Conservation (phyloP, 1,284 basidiomycete genomes). For the Apiotrichum siamense region DNA sequence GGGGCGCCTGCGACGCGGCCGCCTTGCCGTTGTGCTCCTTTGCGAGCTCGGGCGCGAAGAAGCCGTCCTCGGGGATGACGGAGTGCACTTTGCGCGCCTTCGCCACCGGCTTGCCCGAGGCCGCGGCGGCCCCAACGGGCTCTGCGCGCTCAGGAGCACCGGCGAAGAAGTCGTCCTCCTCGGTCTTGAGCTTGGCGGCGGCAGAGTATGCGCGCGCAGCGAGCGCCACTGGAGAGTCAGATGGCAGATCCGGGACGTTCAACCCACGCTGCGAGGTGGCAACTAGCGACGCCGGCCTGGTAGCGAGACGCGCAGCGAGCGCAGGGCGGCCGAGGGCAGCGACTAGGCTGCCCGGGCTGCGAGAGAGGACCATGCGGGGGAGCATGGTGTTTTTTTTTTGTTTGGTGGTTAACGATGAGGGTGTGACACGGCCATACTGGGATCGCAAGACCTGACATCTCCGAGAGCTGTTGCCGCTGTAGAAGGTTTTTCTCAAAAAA, state of each 20-base stretch:
- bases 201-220: slow-evolving; percentile 12
- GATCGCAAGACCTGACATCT: no score
- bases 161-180: slow-evolving; percentile 10
- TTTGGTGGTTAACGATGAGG: neutral
- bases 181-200: slow-evolving; percentile 15
- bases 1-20: neutral
- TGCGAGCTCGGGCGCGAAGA: slow-evolving; percentile 14
- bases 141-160: neutral
- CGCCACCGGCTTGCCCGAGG: no score
- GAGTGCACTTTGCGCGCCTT: neutral
- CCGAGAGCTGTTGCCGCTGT: no score
- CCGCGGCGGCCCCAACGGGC: neutral
- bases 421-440: no score
- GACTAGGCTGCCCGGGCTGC: neutral
- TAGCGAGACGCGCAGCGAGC: neutral
- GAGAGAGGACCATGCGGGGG: neutral
- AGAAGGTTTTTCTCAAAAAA: no score
- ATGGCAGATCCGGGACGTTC: neutral
- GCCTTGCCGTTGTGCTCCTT: neutral
- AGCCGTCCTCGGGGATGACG: slow-evolving; percentile 7
- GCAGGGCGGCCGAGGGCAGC: neutral
- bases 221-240: neutral
- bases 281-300: neutral
- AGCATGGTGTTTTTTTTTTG: neutral
- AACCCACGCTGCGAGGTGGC: neutral